Evolutionary conservation across 805 yeast genomes (phyloP).

Genomic region (Candida tallmaniae): DNA sequence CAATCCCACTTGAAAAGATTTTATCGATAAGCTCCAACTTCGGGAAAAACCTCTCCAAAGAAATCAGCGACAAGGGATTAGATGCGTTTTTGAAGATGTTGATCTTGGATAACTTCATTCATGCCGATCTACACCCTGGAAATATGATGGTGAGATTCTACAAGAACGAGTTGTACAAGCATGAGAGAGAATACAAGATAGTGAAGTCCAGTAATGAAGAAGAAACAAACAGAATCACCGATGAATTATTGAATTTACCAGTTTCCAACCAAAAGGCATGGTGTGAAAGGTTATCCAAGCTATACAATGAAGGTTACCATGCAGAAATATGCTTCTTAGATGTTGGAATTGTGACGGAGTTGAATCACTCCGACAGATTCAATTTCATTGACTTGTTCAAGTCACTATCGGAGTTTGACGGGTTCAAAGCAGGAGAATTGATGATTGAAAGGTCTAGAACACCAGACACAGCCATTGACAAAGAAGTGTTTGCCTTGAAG

Average conservation of each 20-base stretch:
- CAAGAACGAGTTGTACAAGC: conserved; percentile 42
- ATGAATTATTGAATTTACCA: conserved; percentile 29
- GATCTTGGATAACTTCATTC: conserved; percentile 88
- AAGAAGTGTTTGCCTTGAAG: conserved; percentile 80
- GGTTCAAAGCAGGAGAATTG: conserved; percentile 88
- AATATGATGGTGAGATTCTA: conserved; percentile 77
- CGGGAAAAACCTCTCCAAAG: conserved; percentile 56
- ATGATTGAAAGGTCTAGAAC: conserved; percentile 95
- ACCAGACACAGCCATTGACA: conserved; percentile 85
- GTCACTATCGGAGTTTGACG: conserved; percentile 87
- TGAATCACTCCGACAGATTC: conserved; percentile 68
- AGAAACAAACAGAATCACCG: conserved; percentile 44
- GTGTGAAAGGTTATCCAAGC: conserved; percentile 39
- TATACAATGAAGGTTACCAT: conserved; percentile 57
- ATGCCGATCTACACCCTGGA: conserved; percentile 97
- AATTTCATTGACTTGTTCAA: conserved; percentile 88
- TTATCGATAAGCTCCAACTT: conserved; percentile 44
- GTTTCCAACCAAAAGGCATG: conserved; percentile 35
- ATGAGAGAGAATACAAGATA: conserved; percentile 38
- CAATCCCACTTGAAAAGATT: conserved; percentile 74
- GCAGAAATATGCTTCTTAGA: conserved; percentile 91
- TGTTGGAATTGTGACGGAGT: conserved; percentile 89
- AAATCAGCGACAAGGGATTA: conserved; percentile 73
- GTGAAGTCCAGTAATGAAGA: conserved; percentile 40
- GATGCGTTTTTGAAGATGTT: conserved; percentile 93